phyloP scores from a whole-genome alignment of 2,329 filamentous ascomycete genomes.

The Nigrospora osmanthi region DNA sequence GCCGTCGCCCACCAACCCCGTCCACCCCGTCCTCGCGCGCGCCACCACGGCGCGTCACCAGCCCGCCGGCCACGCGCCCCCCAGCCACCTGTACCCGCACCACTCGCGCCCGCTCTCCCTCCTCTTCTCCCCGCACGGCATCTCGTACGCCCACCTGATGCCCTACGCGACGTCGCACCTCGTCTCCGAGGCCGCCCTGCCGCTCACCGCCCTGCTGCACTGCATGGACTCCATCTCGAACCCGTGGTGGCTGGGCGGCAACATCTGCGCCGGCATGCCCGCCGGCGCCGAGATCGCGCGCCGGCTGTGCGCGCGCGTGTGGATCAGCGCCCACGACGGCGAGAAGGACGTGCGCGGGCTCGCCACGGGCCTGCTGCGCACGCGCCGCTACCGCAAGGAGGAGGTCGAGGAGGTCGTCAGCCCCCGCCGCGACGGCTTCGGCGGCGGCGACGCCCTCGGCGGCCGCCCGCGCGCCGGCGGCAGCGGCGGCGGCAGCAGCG shows the following conservation, averaged over 20 bases:
- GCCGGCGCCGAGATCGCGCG: conserved; percentile 49
- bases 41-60: conserved; percentile 8
- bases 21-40: conserved; percentile 3
- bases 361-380: conserved; percentile 41
- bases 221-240: conserved; percentile 52
- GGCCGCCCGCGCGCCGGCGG: conserved; percentile 11
- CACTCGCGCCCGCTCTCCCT: conserved; percentile 43
- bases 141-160: conserved; percentile 42
- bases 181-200: conserved; percentile 45
- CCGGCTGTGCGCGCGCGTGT: conserved; percentile 43
- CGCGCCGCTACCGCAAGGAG: conserved; percentile 31
- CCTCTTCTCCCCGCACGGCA: conserved; percentile 58
- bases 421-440: neutral
- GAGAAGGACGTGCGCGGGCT: conserved; percentile 48
- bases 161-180: conserved; percentile 52
- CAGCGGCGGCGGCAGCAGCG: conserved; percentile 3
- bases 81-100: conserved; percentile 58
- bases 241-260: conserved; percentile 55
- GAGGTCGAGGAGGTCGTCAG: conserved; percentile 32
- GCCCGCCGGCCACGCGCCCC: conserved; percentile 37
- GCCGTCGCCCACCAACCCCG: conserved; percentile 12
- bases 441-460: neutral
- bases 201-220: conserved; percentile 57
- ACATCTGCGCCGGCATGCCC: conserved; percentile 47
- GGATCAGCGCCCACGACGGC: conserved; percentile 56